Percentiles rank a stretch among this genome's conserved stretches.
Conservation (phyloP, 345 rosid genomes). For the Eucalyptus albens region DNA sequence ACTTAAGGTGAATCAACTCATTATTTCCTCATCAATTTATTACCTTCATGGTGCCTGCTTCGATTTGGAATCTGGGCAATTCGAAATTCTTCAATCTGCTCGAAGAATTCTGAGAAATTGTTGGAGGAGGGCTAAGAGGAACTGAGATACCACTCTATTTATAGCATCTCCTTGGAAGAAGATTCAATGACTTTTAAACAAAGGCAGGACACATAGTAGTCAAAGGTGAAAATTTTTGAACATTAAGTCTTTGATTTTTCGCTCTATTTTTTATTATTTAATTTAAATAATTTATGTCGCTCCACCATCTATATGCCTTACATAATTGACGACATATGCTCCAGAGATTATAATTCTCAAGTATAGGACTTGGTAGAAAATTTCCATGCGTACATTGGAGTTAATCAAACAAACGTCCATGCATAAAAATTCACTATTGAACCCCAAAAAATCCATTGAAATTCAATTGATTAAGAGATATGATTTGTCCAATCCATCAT, state of each 20-base stretch:
- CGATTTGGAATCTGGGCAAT: neutral
- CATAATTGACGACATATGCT: neutral
- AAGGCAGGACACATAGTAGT: neutral
- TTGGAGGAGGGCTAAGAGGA: neutral
- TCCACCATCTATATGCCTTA: neutral
- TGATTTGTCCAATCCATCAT: neutral
- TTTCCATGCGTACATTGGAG: neutral
- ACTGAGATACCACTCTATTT: neutral
- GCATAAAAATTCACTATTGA: neutral
- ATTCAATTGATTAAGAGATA: too few species aligned
- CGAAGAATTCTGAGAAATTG: neutral
- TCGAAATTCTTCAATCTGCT: neutral
- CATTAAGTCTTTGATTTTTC: neutral
- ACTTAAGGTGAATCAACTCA: neutral
- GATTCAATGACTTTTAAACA: neutral
- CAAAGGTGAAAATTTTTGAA: accelerated
- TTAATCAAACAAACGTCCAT: neutral
- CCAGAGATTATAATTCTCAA: neutral
- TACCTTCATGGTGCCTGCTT: neutral
- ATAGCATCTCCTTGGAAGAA: neutral
- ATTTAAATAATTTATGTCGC: neutral
- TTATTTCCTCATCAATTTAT: neutral
- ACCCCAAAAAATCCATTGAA: neutral
- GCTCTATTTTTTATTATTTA: neutral
- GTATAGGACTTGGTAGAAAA: neutral